Evolutionary conservation across 805 yeast genomes (phyloP).

Genomic region (Yarrowia keelungensis): DNA sequence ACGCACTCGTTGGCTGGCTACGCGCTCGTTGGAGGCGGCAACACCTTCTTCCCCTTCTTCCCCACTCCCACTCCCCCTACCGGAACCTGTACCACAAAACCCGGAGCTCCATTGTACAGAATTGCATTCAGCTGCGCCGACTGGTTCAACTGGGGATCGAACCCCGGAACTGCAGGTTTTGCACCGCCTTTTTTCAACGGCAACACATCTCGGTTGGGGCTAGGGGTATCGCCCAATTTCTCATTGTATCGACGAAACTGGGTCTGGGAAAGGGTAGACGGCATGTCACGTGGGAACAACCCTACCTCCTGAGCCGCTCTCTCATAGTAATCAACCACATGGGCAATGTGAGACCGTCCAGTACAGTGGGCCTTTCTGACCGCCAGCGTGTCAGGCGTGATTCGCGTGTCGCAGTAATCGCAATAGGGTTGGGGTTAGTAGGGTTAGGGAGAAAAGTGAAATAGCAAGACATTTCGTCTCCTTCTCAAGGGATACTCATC

Average conservation of each 20-base stretch:
- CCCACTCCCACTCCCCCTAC: neutral
- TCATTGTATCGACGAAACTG: conserved; percentile 10
- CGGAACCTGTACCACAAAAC: neutral
- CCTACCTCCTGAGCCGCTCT: conserved; percentile 46
- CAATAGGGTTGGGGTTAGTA: conserved; percentile 53
- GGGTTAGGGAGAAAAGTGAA: neutral
- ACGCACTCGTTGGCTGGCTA: too few species aligned
- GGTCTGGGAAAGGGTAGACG: conserved; percentile 15
- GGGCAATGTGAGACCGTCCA: conserved; percentile 77
- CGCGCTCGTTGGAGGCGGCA: conserved; percentile 3
- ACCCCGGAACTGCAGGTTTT: conserved; percentile 41
- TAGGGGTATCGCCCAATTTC: conserved; percentile 4
- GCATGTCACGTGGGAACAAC: conserved; percentile 39
- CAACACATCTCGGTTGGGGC: conserved; percentile 31
- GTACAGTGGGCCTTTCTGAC: conserved; percentile 80
- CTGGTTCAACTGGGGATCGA: conserved; percentile 15
- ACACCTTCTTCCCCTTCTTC: conserved; percentile 26
- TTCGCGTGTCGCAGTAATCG: conserved; percentile 76
- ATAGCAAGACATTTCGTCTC: too few species aligned
- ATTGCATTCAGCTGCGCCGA: conserved; percentile 6
- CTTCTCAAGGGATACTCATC: conserved; percentile 15
- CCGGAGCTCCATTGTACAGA: conserved; percentile 21
- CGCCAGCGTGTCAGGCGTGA: conserved; percentile 88
- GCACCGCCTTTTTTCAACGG: conserved; percentile 40
- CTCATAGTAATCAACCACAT: conserved; percentile 78